Percentiles rank a stretch among this genome's conserved stretches.
Conservation (phyloP, 441 rosid species). For the Omphalea diandra region DNA sequence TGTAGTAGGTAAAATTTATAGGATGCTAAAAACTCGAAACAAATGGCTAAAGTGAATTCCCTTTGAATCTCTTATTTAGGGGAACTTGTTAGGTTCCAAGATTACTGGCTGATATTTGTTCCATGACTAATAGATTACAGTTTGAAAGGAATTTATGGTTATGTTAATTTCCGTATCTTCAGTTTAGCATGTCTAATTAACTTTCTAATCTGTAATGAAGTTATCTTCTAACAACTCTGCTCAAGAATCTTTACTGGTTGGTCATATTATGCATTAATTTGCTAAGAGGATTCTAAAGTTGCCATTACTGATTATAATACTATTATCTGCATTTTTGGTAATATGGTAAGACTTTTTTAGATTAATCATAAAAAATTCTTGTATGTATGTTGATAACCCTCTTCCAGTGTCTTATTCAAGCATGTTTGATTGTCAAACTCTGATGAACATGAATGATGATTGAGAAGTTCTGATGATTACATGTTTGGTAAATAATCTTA, state of each 20-base stretch:
- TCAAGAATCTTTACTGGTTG: too few species aligned
- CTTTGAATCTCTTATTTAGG: not conserved
- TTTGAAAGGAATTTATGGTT: not conserved
- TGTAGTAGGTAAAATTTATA: not conserved
- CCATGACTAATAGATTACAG: not conserved
- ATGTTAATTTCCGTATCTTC: not conserved
- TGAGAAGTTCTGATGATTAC: not conserved
- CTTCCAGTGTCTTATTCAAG: not conserved
- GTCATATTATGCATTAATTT: too few species aligned
- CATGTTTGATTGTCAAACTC: not conserved
- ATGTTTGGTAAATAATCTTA: not conserved
- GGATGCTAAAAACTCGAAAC: not conserved
- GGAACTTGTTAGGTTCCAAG: not conserved
- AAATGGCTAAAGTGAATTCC: not conserved
- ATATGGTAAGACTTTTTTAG: not conserved
- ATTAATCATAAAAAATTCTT: not conserved
- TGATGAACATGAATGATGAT: not conserved
- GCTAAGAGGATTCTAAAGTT: constrained; percentile 1
- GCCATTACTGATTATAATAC: not conserved
- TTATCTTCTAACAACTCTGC: not conserved
- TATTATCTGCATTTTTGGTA: not conserved
- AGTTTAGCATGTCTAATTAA: not conserved
- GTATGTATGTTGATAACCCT: not conserved
- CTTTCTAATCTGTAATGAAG: not conserved
- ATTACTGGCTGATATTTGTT: not conserved